These are phyloP conservation scores for Coemansia sp. DNA, from an alignment of 192 early-diverging fungal species.

Conservation along the genomic window DNA sequence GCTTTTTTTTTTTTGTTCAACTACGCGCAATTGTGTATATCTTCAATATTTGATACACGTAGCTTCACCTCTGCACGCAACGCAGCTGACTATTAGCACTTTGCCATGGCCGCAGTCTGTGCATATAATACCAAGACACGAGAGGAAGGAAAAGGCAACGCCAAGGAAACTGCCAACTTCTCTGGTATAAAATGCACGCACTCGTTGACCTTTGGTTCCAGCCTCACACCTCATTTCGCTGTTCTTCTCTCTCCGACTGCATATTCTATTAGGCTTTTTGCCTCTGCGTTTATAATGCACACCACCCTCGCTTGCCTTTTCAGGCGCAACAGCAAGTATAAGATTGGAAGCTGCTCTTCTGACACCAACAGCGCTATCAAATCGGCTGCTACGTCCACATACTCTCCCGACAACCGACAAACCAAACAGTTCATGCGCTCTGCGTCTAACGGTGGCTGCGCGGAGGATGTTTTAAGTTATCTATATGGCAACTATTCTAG, in stretches of 20 bases:
- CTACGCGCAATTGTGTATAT: background rate
- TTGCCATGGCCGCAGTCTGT: background rate
- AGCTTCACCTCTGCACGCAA: background rate
- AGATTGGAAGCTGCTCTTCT: background rate
- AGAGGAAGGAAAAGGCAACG: background rate
- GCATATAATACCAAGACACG: background rate
- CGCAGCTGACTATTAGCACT: background rate
- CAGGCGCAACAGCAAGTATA: background rate
- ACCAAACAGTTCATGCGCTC: background rate
- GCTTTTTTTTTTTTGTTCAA: background rate
- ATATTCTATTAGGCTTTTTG: background rate
- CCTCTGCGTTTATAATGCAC: background rate
- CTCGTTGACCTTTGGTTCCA: background rate
- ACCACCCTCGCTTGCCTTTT: background rate
- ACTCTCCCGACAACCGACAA: background rate
- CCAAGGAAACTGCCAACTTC: background rate
- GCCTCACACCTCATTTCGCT: background rate
- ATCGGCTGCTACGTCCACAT: background rate
- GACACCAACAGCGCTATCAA: background rate
- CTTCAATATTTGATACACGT: background rate
- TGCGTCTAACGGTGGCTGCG: background rate
- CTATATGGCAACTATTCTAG: background rate
- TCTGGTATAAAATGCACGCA: background rate
- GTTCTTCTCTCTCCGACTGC: background rate
- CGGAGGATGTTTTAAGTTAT: background rate